These are phyloP conservation scores for Akanthomyces lecanii DNA, from an alignment of 2,329 filamentous ascomycete species.

Conservation along the genomic window DNA sequence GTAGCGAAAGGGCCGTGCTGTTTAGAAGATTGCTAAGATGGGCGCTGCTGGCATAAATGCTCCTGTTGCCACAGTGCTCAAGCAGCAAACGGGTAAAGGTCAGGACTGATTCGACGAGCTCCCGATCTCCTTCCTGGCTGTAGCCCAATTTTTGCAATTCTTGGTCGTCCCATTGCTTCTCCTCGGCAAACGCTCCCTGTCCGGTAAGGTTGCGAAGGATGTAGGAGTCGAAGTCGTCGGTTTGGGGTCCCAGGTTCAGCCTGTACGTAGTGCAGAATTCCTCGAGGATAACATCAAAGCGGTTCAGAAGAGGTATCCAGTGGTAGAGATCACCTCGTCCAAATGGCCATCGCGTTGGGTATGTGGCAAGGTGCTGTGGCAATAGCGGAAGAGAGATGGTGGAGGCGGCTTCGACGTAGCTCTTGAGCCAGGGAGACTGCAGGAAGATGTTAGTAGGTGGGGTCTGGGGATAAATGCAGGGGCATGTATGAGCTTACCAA, in stretches of 20 bases:
- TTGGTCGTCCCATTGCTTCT: slow-evolving; percentile 40
- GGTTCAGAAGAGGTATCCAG: slow-evolving; percentile 92
- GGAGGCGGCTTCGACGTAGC: slow-evolving; percentile 70
- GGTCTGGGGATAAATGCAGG: slow-evolving; percentile 2
- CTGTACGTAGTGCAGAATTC: slow-evolving; percentile 76
- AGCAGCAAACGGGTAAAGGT: slow-evolving; percentile 82
- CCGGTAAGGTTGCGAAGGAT: slow-evolving; percentile 57
- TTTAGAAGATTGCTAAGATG: slow-evolving; percentile 87
- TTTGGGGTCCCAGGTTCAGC: slow-evolving; percentile 75
- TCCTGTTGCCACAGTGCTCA: slow-evolving; percentile 94
- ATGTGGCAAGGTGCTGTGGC: slow-evolving; percentile 69
- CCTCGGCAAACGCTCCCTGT: slow-evolving; percentile 47
- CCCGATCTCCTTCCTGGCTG: slow-evolving; percentile 69
- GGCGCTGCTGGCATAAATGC: slow-evolving; percentile 89
- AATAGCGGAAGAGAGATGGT: slow-evolving; percentile 69
- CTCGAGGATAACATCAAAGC: slow-evolving; percentile 86
- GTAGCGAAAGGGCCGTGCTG: slow-evolving; percentile 73
- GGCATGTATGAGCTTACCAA: slow-evolving; percentile 45
- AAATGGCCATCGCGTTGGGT: slow-evolving; percentile 90
- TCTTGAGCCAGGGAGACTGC: slow-evolving; percentile 81
- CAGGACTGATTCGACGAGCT: slow-evolving; percentile 74
- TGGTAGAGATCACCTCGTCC: slow-evolving; percentile 94
- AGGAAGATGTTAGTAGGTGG: slow-evolving; percentile 23
- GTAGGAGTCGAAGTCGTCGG: slow-evolving; percentile 65
- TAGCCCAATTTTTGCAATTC: slow-evolving; percentile 59